A percentile compares a stretch with the other conserved stretches of the same genome.
Evolutionary conservation across 1,284 basidiomycete species (phyloP).

Genomic region (Boletus smithii): DNA sequence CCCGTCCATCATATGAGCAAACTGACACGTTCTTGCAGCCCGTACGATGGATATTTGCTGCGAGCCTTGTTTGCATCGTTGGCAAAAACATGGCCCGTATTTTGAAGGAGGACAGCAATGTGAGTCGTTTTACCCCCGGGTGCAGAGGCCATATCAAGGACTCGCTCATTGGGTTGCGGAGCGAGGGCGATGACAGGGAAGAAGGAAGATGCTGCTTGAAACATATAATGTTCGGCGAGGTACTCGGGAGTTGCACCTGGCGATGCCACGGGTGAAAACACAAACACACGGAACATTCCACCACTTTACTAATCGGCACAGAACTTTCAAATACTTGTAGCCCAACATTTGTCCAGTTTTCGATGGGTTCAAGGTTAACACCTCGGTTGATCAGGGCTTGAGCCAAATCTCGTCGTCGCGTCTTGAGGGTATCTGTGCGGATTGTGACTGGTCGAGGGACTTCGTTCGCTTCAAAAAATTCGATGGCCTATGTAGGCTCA

Average conservation of each 20-base stretch:
- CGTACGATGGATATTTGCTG: slow-evolving; percentile 94
- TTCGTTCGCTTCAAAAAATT: slow-evolving; percentile 99
- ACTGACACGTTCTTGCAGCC: slow-evolving; percentile 99
- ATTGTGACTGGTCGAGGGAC: slow-evolving; percentile 96
- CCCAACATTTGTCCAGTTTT: slow-evolving; percentile 98
- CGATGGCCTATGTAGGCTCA: slow-evolving; percentile 70
- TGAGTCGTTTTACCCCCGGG: slow-evolving; percentile 98
- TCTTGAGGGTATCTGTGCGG: slow-evolving; percentile 94
- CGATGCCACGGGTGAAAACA: slow-evolving; percentile 3
- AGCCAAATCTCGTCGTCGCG: slow-evolving; percentile 90
- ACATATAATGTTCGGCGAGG: slow-evolving; percentile 98
- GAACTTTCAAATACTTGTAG: slow-evolving; percentile 96
- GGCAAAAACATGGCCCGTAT: slow-evolving; percentile 95
- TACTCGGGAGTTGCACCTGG: slow-evolving; percentile 95
- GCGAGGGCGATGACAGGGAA: slow-evolving; percentile 96
- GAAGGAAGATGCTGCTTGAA: slow-evolving; percentile 98
- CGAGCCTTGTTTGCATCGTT: slow-evolving; percentile 96
- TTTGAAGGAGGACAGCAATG: slow-evolving; percentile 94
- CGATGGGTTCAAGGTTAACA: slow-evolving; percentile 95
- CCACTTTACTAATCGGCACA: slow-evolving; percentile 80
- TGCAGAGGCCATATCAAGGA: slow-evolving; percentile 98
- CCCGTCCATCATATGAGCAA: slow-evolving; percentile 95
- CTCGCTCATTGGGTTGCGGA: slow-evolving; percentile 91
- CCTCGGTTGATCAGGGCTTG: slow-evolving; percentile 95
- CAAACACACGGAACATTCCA: not conserved